Evolutionary conservation across 2,329 filamentous ascomycete genomes (phyloP).

Genomic region (Fusarium vanettenii): DNA sequence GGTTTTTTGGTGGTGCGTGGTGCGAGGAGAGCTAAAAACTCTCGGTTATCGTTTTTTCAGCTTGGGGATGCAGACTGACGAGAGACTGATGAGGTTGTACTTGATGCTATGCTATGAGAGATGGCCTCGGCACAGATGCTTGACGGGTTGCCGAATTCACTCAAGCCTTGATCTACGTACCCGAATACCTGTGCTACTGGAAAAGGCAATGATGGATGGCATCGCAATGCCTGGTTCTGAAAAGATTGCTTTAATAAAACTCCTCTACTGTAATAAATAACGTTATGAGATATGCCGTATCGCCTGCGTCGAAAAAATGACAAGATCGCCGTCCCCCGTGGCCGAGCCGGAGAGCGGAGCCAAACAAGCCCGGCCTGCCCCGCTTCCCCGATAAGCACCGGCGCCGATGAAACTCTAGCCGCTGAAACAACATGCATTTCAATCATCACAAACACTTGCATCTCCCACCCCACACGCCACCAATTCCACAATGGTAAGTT

Average conservation of each 20-base stretch:
- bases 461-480: neutral
- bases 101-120: neutral
- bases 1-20: neutral
- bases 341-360: conserved; percentile 13
- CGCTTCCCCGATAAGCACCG: conserved; percentile 25
- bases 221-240: neutral
- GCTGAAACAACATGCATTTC: conserved; percentile 10
- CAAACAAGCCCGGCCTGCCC: conserved; percentile 23
- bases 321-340: neutral
- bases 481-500: conserved; percentile 23
- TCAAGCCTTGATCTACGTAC: neutral
- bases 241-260: neutral
- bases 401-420: conserved; percentile 31
- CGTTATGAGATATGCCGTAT: neutral
- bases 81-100: neutral
- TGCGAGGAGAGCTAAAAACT: neutral
- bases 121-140: neutral
- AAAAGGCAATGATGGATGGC: neutral
- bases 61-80: conserved; percentile 2
- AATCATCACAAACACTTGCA: conserved; percentile 24
- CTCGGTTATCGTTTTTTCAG: conserved; percentile 27
- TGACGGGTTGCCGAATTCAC: neutral
- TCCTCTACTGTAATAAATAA: neutral
- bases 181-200: neutral
- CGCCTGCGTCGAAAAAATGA: neutral